Percentiles rank a stretch among this genome's conserved stretches.
Conservation (phyloP, 176 grass and related monocot species). For the Oryza meridionalis region DNA sequence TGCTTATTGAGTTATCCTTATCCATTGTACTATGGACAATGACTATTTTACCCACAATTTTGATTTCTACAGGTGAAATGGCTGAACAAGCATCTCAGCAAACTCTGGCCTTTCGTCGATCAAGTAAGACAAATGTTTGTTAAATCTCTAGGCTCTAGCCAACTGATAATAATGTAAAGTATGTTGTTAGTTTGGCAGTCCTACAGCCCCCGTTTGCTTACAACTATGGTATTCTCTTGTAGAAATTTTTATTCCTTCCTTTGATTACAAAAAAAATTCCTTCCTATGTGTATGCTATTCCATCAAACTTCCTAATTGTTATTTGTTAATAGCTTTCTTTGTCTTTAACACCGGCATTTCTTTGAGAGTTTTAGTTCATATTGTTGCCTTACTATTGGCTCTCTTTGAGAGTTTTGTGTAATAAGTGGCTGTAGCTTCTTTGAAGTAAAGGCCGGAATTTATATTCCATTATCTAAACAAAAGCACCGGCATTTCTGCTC, state of each 20-base stretch:
- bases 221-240: conserved; percentile 14
- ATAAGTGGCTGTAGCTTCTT: too few species aligned
- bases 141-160: conserved; percentile 15
- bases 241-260: neutral
- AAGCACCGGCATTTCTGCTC: too few species aligned
- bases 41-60: conserved; percentile 24
- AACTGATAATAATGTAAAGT: conserved; percentile 26
- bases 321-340: neutral
- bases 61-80: conserved; percentile 82
- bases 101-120: conserved; percentile 87
- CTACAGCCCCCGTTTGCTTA: neutral
- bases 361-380: too few species aligned
- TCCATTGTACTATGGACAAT: neutral
- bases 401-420: too few species aligned
- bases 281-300: conserved; percentile 17
- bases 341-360: conserved; percentile 6
- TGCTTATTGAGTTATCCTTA: conserved; percentile 22
- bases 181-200: conserved; percentile 12
- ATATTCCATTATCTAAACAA: too few species aligned
- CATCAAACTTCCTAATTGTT: conserved; percentile 22
- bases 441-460: too few species aligned
- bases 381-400: too few species aligned
- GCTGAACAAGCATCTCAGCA: conserved; percentile 92
- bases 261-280: neutral
- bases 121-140: conserved; percentile 51